phyloP scores from a whole-genome alignment of 495 filamentous ascomycete species.

The Penicillium paxilli region DNA sequence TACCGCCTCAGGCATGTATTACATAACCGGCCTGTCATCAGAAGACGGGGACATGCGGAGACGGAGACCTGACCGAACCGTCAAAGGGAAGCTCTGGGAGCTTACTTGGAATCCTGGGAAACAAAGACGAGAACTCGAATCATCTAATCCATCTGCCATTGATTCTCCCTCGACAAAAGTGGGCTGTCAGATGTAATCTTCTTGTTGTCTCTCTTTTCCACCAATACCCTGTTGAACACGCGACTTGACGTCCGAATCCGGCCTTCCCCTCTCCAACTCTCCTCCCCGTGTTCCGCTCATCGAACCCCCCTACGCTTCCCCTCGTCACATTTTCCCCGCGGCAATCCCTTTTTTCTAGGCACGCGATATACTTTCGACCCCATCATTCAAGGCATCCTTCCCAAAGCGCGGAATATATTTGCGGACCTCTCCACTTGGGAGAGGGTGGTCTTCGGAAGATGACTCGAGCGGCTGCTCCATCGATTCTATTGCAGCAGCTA shows the following conservation, averaged over 20 bases:
- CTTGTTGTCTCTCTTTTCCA: neutral
- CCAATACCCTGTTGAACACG: slow-evolving; percentile 1
- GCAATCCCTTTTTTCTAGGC: neutral
- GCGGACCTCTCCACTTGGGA: slow-evolving; percentile 21
- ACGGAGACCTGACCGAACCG: neutral
- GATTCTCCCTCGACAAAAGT: neutral
- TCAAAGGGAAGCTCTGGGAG: neutral
- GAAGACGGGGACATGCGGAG: neutral
- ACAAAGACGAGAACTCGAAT: neutral
- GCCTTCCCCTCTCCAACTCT: slow-evolving; percentile 6
- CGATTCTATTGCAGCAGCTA: slow-evolving; percentile 64
- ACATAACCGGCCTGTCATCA: neutral
- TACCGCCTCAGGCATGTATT: neutral
- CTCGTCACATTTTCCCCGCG: neutral
- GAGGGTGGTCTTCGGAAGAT: slow-evolving; percentile 42
- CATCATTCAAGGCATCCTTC: neutral
- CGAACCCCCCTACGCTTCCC: neutral
- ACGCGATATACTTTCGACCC: neutral
- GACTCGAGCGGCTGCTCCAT: slow-evolving; percentile 49
- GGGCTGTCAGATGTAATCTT: neutral
- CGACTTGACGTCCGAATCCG: slow-evolving; percentile 13
- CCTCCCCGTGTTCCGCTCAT: neutral
- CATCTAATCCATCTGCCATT: neutral
- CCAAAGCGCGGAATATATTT: slow-evolving; percentile 4
- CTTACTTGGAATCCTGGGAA: neutral